These are phyloP conservation scores for Russula emetica DNA, from an alignment of 768 basidiomycete genomes.

Conservation along the genomic window DNA sequence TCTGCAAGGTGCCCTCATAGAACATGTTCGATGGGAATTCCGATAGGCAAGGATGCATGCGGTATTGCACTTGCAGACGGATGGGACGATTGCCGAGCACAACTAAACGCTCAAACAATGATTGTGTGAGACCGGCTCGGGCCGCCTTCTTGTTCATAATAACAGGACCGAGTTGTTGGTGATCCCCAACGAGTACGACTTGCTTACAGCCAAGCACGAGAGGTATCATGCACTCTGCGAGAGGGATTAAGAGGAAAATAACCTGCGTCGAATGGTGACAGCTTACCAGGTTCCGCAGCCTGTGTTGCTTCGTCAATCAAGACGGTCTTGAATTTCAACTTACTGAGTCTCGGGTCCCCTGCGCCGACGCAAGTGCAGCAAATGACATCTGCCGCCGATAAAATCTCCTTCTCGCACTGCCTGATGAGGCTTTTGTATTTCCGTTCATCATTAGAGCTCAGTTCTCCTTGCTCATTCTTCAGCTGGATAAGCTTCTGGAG, in stretches of 20 bases:
- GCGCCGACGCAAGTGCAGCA: conserved; percentile 98
- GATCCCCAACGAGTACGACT: conserved; percentile 95
- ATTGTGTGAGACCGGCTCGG: conserved; percentile 96
- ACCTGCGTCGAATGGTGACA: conserved; percentile 10
- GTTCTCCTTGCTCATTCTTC: conserved; percentile 95
- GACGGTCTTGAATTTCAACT: conserved; percentile 97
- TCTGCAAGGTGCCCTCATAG: conserved; percentile 97
- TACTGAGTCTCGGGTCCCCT: conserved; percentile 92
- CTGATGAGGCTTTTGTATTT: conserved; percentile 96
- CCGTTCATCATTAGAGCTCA: conserved; percentile 94
- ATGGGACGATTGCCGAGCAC: conserved; percentile 94
- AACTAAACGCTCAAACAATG: conserved; percentile 95
- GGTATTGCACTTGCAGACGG: conserved; percentile 97
- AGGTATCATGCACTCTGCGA: conserved; percentile 96
- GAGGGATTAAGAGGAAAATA: conserved; percentile 18
- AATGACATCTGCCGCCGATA: conserved; percentile 93
- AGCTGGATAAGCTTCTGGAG: conserved; percentile 97
- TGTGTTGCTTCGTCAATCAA: conserved; percentile 99
- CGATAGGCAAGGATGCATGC: conserved; percentile 99
- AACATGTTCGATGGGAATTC: conserved; percentile 99
- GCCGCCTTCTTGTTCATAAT: conserved; percentile 99
- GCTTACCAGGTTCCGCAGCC: conserved; percentile 88
- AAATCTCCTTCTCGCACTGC: conserved; percentile 96
- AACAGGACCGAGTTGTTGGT: conserved; percentile 95
- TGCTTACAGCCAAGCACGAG: conserved; percentile 98